Conservation (phyloP, 2,329 filamentous ascomycete species). For the Botrytis galanthina region DNA sequence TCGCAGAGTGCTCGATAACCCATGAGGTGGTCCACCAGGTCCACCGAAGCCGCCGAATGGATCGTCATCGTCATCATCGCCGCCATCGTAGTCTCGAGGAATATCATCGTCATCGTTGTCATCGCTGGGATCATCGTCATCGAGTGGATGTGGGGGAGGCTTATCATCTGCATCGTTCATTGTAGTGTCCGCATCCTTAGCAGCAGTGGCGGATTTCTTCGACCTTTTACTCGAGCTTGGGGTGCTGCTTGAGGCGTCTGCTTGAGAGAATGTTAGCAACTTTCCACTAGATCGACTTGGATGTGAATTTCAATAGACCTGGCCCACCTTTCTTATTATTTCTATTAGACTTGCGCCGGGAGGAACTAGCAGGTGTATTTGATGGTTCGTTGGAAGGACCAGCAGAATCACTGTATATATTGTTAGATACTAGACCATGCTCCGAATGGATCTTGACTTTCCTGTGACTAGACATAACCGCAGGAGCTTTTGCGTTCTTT, state of each 20-base stretch:
- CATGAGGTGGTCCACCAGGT: constrained; percentile 58
- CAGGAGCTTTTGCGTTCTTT: constrained; percentile 59
- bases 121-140: constrained; percentile 49
- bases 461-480: constrained; percentile 73
- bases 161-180: constrained; percentile 46
- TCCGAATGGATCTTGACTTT: constrained; percentile 44
- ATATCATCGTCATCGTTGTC: constrained; percentile 64
- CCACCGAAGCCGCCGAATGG: constrained; percentile 67
- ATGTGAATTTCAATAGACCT: constrained; percentile 41
- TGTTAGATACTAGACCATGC: constrained; percentile 33
- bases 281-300: constrained; percentile 40
- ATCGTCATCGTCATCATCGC: constrained; percentile 58
- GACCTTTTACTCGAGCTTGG: constrained; percentile 38
- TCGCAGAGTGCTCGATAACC: constrained; percentile 76
- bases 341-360: constrained; percentile 70
- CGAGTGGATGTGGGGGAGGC: constrained; percentile 26
- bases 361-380: constrained; percentile 56
- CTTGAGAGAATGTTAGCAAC: constrained; percentile 26
- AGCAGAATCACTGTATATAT: constrained; percentile 54
- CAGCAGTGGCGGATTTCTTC: constrained; percentile 57
- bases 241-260: constrained; percentile 39
- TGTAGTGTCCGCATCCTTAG: constrained; percentile 68
- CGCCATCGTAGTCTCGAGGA: constrained; percentile 49
- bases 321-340: constrained; percentile 61
- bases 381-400: constrained; percentile 59